Percentiles rank a stretch among this genome's conserved stretches.
Evolutionary conservation across 768 basidiomycete genomes (phyloP).

Genomic region (Tephrocybe sp.): DNA sequence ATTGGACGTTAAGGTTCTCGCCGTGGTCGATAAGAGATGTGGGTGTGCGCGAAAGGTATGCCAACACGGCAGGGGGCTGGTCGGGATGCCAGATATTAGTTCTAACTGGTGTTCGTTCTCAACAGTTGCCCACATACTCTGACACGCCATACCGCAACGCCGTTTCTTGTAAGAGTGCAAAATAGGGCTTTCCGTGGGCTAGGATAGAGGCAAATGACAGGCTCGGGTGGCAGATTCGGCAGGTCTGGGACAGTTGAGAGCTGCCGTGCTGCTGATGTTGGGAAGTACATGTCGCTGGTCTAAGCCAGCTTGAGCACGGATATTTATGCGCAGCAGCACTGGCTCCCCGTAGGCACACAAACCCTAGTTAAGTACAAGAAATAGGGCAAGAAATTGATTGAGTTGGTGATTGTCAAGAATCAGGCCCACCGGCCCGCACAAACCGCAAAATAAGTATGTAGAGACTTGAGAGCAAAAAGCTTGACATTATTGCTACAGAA

Average conservation of each 20-base stretch:
- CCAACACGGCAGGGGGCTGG: conserved; percentile 72
- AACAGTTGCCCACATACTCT: conserved; percentile 50
- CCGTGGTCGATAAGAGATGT: conserved; percentile 83
- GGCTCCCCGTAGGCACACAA: too few species aligned
- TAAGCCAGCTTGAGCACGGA: conserved; percentile 1
- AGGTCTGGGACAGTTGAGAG: conserved; percentile 71
- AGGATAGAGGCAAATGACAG: conserved; percentile 55
- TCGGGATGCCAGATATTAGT: conserved; percentile 5
- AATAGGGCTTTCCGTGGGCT: conserved; percentile 80
- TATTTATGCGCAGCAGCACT: too few species aligned
- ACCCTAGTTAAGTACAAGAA: too few species aligned
- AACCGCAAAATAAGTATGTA: too few species aligned
- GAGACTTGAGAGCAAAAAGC: not conserved
- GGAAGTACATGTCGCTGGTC: conserved; percentile 70
- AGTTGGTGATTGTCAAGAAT: too few species aligned
- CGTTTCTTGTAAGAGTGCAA: conserved; percentile 67
- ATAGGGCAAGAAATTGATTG: too few species aligned
- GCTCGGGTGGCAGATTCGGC: conserved; percentile 59
- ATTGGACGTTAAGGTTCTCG: conserved; percentile 70
- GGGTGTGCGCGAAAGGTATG: conserved; percentile 73
- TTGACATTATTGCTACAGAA: conserved; percentile 9
- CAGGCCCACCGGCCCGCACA: not conserved
- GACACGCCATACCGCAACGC: conserved; percentile 80
- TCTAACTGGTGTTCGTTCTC: not conserved
- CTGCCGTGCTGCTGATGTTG: conserved; percentile 74